Evolutionary conservation across 371 early-diverging fungal genomes (phyloP), one percentile per base, ranked within the genome.

Genomic region (Capillidium heterosporum): DNA sequence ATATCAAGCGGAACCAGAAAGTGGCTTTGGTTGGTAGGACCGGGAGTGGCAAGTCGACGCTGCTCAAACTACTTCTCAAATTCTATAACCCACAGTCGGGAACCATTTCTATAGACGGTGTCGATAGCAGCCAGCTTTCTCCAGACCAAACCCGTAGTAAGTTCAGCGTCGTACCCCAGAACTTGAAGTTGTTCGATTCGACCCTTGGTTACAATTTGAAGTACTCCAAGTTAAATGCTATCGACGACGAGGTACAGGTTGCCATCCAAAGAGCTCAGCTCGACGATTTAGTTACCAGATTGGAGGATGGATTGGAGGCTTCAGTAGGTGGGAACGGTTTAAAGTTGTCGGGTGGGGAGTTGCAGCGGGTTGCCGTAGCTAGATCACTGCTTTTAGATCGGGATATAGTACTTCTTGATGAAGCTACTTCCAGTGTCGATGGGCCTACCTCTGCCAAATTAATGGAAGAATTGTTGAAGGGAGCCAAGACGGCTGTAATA

Each of bases 31-130:
- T 44, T n/a, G 44, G 44, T 44, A 10, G 4, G 5, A 19, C 44
- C n/a, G 44, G 44, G 3, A 10, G 23, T 61, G 66, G 77, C 51
- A 87, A 90, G 67, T 85, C 86, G 0, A 89, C 90, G 1, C 71
- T 89, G 24, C 60, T 88, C 43, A 73, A 84, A 41, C 73, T 91
- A 21, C 60, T 91, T 2, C 84, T 85, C 74, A 78, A 89, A 8
- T 89, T 89, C 69, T 89, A 86, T 57, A 85, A 89, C 58, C 89
- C 89, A 11, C 69, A 72, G 29, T 59, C 63, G 1, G 91, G 91
- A 24, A 70, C 68, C 27, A 83, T 91, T 15, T 75, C 72, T 32
- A 73, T 90, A 7, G 85, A 89, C 56, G 85, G 84, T 13, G 81
- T 84, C 60, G 76, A 83, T 49, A 74, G 89, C 55, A 44, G n/a